A percentile compares a stretch with the other conserved stretches of the same genome.
These are phyloP conservation scores for Amanita brunnescens DNA, from an alignment of 768 basidiomycete genomes.

Conservation along the genomic window DNA sequence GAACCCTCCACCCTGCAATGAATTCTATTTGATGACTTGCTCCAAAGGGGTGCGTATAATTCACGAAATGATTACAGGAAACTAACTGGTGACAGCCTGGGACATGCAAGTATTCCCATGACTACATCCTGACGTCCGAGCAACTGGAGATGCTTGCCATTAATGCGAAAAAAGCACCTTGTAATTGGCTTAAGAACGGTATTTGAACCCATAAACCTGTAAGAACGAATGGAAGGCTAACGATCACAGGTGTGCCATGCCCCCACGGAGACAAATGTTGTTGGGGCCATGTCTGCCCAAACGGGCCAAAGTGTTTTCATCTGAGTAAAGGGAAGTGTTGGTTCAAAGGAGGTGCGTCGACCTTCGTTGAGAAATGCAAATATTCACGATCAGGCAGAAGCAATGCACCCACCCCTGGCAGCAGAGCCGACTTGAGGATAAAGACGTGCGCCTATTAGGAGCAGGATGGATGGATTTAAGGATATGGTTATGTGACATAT, in stretches of 20 bases:
- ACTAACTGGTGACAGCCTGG: constrained; percentile 28
- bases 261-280: constrained; percentile 72
- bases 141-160: constrained; percentile 62
- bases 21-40: constrained; percentile 76
- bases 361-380: not conserved
- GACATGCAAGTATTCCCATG: constrained; percentile 79
- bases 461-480: constrained; percentile 1
- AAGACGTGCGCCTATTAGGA: not conserved
- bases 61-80: not conserved
- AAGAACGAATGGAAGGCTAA: not conserved
- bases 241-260: constrained; percentile 50
- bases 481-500: constrained; percentile 11
- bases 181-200: constrained; percentile 80
- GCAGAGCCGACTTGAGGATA: constrained; percentile 8
- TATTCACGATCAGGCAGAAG: constrained; percentile 19
- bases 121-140: constrained; percentile 62
- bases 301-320: constrained; percentile 65
- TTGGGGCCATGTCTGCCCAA: constrained; percentile 80
- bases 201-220: constrained; percentile 9
- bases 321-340: constrained; percentile 77
- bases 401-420: constrained; percentile 30
- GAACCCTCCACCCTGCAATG: constrained; percentile 78
- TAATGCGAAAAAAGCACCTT: constrained; percentile 81
- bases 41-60: constrained; percentile 55
- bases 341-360: constrained; percentile 63